phyloP scores from a whole-genome alignment of 495 filamentous ascomycete genomes.

The Neurospora discreta region DNA sequence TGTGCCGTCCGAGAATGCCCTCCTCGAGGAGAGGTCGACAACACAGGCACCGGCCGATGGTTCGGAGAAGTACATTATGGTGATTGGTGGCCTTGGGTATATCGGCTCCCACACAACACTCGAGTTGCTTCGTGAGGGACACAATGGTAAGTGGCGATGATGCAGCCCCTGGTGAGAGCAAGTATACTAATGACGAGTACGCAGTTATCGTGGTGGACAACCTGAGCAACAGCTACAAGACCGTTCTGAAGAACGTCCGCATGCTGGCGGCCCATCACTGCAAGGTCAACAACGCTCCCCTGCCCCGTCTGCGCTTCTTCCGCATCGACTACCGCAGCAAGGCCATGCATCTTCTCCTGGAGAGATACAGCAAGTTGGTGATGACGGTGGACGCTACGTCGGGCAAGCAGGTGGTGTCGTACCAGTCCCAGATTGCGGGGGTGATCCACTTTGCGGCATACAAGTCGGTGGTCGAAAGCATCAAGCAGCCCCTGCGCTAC shows the following conservation, averaged over 20 bases:
- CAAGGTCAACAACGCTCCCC: conserved; percentile 12
- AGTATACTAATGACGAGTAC: not conserved
- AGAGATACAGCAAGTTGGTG: conserved; percentile 20
- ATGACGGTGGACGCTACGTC: conserved; percentile 26
- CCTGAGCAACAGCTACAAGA: conserved; percentile 47
- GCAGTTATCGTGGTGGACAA: conserved; percentile 50
- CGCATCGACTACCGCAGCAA: conserved; percentile 46
- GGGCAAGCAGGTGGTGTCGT: conserved; percentile 31
- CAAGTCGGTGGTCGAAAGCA: conserved; percentile 43
- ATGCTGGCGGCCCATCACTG: conserved; percentile 40
- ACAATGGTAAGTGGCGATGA: conserved; percentile 31
- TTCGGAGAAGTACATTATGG: conserved; percentile 36
- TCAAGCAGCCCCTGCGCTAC: conserved; percentile 44
- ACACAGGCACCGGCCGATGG: not conserved
- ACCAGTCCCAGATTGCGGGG: conserved; percentile 41
- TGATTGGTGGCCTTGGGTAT: conserved; percentile 56
- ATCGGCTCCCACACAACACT: conserved; percentile 55
- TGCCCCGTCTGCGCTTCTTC: conserved; percentile 45
- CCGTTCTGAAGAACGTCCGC: conserved; percentile 42
- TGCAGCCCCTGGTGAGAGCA: not conserved
- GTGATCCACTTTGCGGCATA: conserved; percentile 57
- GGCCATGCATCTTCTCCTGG: conserved; percentile 14
- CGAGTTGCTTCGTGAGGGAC: conserved; percentile 48
- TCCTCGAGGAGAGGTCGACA: not conserved
- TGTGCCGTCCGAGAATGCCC: not conserved